Percentiles rank a stretch among this genome's conserved stretches.
Conservation (phyloP, 1,284 basidiomycete species). For the Ustilago crameri region DNA sequence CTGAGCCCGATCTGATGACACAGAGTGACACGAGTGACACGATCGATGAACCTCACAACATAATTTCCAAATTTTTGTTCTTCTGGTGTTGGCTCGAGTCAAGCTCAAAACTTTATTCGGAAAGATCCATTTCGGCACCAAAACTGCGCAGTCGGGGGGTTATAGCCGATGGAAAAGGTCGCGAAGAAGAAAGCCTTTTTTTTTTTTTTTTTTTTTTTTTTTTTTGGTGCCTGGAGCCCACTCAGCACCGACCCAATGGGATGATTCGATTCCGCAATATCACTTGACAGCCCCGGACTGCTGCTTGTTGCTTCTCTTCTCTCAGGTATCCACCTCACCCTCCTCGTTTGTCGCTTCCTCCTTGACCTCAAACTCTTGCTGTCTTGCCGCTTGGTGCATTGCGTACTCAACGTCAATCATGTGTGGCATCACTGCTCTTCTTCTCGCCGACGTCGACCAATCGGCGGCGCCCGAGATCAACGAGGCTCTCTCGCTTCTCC, state of each 20-base stretch:
- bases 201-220: no score
- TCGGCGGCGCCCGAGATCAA: constrained; percentile 65
- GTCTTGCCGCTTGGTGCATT: constrained; percentile 1
- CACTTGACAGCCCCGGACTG: neutral
- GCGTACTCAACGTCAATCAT: constrained; percentile 31
- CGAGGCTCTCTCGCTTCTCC: constrained; percentile 67
- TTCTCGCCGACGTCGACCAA: constrained; percentile 55
- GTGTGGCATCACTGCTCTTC: constrained; percentile 67
- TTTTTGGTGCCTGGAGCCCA: neutral
- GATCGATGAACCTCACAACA: neutral
- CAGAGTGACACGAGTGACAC: neutral
- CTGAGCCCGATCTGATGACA: neutral
- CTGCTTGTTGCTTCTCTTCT: constrained; percentile 27
- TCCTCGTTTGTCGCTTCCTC: constrained; percentile 21
- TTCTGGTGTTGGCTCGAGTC: no score
- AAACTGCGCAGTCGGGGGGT: no score
- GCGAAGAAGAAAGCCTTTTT: neutral
- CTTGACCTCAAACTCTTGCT: neutral
- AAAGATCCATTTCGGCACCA: neutral
- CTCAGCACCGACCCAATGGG: neutral
- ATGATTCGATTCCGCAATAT: neutral
- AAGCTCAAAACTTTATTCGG: no score
- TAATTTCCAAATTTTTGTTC: constrained; percentile 1
- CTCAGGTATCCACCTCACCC: constrained; percentile 41
- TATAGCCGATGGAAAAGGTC: neutral